A percentile compares a stretch with the other conserved stretches of the same genome.
Evolutionary conservation across 2,329 filamentous ascomycete genomes (phyloP).

Genomic region (Fusarium acutatum): DNA sequence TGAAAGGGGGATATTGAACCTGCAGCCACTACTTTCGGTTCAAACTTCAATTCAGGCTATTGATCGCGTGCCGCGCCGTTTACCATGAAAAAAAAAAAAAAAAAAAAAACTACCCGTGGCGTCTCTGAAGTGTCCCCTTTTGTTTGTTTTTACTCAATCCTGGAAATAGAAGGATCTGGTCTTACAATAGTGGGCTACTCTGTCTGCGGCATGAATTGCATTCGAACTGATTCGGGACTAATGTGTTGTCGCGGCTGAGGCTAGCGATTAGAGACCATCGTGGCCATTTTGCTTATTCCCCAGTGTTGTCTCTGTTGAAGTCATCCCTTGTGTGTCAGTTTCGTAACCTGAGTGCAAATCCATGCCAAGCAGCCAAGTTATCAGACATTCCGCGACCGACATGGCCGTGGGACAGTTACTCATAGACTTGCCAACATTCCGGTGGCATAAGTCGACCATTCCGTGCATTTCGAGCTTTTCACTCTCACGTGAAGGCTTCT

Average conservation of each 20-base stretch:
- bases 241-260: not conserved
- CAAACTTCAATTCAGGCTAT: slow-evolving; percentile 20
- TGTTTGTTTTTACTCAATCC: not conserved
- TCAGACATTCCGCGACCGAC: slow-evolving; percentile 23
- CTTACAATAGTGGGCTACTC: slow-evolving; percentile 19
- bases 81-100: not conserved
- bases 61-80: slow-evolving; percentile 35
- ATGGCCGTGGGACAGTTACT: slow-evolving; percentile 6
- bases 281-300: slow-evolving; percentile 8
- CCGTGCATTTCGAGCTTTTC: slow-evolving; percentile 7
- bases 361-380: slow-evolving; percentile 13
- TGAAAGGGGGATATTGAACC: slow-evolving; percentile 13
- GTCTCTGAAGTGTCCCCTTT: slow-evolving; percentile 1
- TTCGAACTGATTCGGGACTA: not conserved
- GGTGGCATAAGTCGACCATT: slow-evolving; percentile 9
- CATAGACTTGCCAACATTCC: slow-evolving; percentile 2
- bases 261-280: not conserved
- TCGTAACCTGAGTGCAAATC: slow-evolving; percentile 14
- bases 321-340: slow-evolving; percentile 27
- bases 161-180: slow-evolving; percentile 1
- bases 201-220: not conserved
- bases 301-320: not conserved
- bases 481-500: not conserved
- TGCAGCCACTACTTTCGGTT: not conserved
- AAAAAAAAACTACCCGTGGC: not conserved